Conservation (phyloP, 352 stramenopile genomes). For the Halophytophthora polymorphica region DNA sequence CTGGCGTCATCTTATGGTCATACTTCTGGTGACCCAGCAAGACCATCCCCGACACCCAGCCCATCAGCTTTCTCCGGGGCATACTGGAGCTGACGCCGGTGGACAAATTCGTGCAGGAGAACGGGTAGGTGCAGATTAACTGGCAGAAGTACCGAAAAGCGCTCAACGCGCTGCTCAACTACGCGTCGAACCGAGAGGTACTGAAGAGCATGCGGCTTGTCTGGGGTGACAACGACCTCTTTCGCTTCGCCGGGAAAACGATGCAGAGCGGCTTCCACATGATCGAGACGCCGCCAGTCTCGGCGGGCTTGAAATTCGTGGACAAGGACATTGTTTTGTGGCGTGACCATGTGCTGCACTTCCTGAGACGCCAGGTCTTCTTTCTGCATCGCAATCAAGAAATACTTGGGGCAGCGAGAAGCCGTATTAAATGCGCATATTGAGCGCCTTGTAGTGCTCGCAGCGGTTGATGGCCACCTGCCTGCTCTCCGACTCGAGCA, state of each 20-base stretch:
- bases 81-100: conserved; percentile 50
- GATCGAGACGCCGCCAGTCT: conserved; percentile 43
- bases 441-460: conserved; percentile 49
- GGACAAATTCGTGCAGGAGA: conserved; percentile 79
- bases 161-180: conserved; percentile 68
- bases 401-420: conserved; percentile 49
- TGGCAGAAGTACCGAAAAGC: conserved; percentile 35
- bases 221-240: too few species aligned
- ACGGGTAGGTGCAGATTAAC: conserved; percentile 66
- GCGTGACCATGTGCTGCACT: conserved; percentile 66
- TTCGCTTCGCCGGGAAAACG: conserved; percentile 74
- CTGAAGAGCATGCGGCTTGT: conserved; percentile 48
- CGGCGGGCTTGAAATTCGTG: conserved; percentile 34
- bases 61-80: conserved; percentile 62
- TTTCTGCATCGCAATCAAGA: conserved; percentile 65
- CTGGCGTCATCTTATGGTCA: conserved; percentile 57
- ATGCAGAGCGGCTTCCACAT: conserved; percentile 56
- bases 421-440: conserved; percentile 73
- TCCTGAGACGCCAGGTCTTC: conserved; percentile 35
- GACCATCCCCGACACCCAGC: conserved; percentile 77
- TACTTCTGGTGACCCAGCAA: conserved; percentile 68
- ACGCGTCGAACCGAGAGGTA: conserved; percentile 35
- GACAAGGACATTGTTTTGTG: conserved; percentile 63
- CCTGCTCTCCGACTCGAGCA: conserved; percentile 78
- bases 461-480: conserved; percentile 70